phyloP scores from a whole-genome alignment of 225 moss, liverwort and hornwort genomes.

The Pseudoscleropodium purum region DNA sequence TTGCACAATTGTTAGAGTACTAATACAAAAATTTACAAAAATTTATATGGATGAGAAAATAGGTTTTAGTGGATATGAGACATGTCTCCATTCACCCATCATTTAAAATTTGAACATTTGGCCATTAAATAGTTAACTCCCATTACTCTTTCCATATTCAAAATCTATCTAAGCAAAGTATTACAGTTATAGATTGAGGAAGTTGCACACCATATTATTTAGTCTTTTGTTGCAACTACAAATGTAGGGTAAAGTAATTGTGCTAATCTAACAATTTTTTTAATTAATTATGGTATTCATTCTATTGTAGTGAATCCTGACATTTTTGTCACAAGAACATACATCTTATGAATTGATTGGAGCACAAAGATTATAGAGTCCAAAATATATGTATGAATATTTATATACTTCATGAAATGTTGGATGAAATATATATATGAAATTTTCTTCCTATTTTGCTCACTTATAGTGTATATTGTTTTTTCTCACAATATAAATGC shows the following conservation, averaged over 20 bases:
- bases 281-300: background rate
- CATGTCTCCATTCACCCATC: background rate
- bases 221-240: background rate
- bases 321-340: accelerated
- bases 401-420: background rate
- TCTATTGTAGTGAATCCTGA: no score
- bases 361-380: background rate
- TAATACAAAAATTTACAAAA: background rate
- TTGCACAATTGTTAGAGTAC: background rate
- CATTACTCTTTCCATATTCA: background rate
- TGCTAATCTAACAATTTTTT: background rate
- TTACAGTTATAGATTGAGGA: background rate
- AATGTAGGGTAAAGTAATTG: background rate
- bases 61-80: background rate
- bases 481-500: background rate
- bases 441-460: background rate
- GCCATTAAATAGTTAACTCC: background rate
- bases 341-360: background rate
- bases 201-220: background rate
- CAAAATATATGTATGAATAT: no score
- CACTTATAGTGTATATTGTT: background rate
- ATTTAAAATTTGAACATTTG: background rate
- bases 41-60: background rate
- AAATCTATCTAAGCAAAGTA: background rate
- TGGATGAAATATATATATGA: background rate